phyloP scores from a whole-genome alignment of 495 filamentous ascomycete species.

The Lichina pygmaea region DNA sequence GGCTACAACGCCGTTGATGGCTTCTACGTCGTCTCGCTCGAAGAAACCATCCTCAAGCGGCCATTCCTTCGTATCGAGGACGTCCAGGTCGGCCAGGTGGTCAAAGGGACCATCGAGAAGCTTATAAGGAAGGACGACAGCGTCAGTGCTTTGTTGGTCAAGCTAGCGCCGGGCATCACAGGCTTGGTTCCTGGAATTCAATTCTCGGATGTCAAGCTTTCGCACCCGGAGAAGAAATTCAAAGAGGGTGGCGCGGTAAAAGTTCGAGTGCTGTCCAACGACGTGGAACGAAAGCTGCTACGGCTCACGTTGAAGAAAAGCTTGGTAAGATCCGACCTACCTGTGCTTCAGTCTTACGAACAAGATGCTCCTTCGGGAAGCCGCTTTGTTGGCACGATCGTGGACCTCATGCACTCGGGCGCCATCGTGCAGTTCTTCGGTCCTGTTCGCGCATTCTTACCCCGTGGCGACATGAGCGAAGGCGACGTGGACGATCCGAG shows the following conservation, averaged over 20 bases:
- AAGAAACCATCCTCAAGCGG: conserved; percentile 58
- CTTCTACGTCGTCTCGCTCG: conserved; percentile 60
- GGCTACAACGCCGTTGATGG: conserved; percentile 74
- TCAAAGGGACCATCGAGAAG: conserved; percentile 67
- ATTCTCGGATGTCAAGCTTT: conserved; percentile 60
- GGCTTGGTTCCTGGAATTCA: conserved; percentile 74
- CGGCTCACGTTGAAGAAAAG: conserved; percentile 87
- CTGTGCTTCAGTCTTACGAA: conserved; percentile 48
- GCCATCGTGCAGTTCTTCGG: conserved; percentile 90
- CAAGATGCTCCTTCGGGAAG: conserved; percentile 32
- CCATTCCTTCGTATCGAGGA: conserved; percentile 78
- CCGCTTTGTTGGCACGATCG: conserved; percentile 58
- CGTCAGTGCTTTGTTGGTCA: conserved; percentile 54
- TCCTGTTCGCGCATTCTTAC: conserved; percentile 53
- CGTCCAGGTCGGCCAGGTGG: conserved; percentile 49
- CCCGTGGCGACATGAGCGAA: conserved; percentile 91
- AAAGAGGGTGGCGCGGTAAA: conserved; percentile 63
- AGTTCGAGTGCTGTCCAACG: conserved; percentile 55
- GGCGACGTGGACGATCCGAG: conserved; percentile 72
- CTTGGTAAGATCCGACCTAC: conserved; percentile 60
- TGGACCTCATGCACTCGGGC: conserved; percentile 48
- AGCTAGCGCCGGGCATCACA: conserved; percentile 58
- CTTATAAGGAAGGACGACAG: conserved; percentile 46
- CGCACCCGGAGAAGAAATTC: conserved; percentile 91
- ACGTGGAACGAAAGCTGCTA: conserved; percentile 48